Conservation (phyloP, 139 green algal genomes). For the Asterochloris sp. region DNA sequence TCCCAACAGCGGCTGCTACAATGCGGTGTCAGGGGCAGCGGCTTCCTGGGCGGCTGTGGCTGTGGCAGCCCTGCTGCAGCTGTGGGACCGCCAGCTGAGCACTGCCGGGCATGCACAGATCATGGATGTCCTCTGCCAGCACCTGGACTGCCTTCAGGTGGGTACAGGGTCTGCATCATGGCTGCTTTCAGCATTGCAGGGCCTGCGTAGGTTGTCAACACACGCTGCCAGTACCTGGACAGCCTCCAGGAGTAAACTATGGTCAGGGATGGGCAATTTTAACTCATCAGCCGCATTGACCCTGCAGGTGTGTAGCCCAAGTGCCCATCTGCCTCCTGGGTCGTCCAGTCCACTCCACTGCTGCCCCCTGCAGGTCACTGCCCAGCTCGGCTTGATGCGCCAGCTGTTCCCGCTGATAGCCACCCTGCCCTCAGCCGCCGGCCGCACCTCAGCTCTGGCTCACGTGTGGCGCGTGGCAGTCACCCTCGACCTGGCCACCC, state of each 20-base stretch:
- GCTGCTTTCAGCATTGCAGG: background rate
- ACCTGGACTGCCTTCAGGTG: constrained; percentile 16
- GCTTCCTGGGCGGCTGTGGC: constrained; percentile 11
- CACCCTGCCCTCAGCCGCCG: constrained; percentile 11
- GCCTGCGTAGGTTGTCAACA: background rate
- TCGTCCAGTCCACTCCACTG: no score
- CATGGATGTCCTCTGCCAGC: constrained; percentile 3
- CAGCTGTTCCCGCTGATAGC: constrained; percentile 28
- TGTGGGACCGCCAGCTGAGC: constrained; percentile 24
- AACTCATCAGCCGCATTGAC: no score
- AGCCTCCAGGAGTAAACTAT: no score
- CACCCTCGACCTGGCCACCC: constrained; percentile 15
- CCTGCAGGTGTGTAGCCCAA: no score
- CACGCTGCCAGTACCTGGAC: no score
- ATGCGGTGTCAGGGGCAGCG: background rate
- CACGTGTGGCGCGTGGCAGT: constrained; percentile 11
- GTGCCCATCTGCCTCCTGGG: no score
- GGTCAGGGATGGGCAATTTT: no score
- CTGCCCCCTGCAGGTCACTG: background rate
- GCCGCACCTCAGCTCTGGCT: constrained; percentile 9
- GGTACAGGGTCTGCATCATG: background rate
- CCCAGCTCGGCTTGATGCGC: constrained; percentile 8
- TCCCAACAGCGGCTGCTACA: background rate
- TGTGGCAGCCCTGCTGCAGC: constrained; percentile 24
- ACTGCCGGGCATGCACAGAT: constrained; percentile 9